These are phyloP conservation scores for Trypanosoma mega DNA, from an alignment of 208 protist genomes.

Conservation along the genomic window DNA sequence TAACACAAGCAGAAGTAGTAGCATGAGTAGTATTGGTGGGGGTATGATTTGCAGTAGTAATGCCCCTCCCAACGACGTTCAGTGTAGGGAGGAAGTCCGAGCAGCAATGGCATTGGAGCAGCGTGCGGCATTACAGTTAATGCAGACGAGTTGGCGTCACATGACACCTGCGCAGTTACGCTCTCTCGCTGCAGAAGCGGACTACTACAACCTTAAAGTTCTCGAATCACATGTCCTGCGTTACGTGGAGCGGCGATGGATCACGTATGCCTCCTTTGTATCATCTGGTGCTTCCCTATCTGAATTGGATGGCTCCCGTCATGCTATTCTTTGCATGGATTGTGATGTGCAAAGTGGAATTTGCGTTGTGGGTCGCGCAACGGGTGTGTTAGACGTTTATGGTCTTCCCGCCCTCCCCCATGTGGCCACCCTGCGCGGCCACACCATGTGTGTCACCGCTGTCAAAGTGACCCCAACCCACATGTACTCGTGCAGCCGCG, in stretches of 20 bases:
- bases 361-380: conserved; percentile 1
- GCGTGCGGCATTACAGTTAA: not conserved
- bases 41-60: too few relatives aligned
- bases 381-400: conserved; percentile 5
- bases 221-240: not conserved
- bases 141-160: conserved; percentile 8
- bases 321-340: conserved; percentile 3
- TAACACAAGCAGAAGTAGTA: too few relatives aligned
- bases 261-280: conserved; percentile 12
- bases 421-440: not conserved
- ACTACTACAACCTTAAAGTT: conserved; percentile 14
- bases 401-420: not conserved
- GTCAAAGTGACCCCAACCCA: conserved; percentile 3
- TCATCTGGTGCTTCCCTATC: too few relatives aligned
- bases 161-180: conserved; percentile 2
- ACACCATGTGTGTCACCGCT: conserved; percentile 6
- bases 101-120: too few relatives aligned
- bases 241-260: conserved; percentile 7
- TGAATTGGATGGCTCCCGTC: too few relatives aligned
- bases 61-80: too few relatives aligned
- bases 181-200: conserved; percentile 1
- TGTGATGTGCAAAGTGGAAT: conserved; percentile 9
- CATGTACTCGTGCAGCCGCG: conserved; percentile 9
- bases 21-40: too few relatives aligned
- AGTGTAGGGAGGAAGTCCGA: too few relatives aligned